Percentiles rank a stretch among this genome's conserved stretches.
Conservation (phyloP, 1,284 basidiomycete genomes). For the Boletus sp. region DNA sequence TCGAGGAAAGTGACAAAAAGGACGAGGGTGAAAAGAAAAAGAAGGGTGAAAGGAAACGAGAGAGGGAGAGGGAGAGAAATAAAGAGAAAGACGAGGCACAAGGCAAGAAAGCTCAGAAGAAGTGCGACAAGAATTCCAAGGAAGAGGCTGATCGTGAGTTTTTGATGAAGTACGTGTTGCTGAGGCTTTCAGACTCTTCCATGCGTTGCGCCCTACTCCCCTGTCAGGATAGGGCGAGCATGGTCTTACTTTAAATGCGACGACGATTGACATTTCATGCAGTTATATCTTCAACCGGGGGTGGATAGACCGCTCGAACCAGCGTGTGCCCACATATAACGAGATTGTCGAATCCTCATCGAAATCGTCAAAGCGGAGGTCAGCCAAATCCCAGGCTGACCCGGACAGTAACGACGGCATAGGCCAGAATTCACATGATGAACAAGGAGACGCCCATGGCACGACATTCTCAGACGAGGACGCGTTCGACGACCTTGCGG, state of each 20-base stretch:
- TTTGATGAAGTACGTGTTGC: slow-evolving; percentile 73
- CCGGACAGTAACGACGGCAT: slow-evolving; percentile 22
- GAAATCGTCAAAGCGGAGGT: slow-evolving; percentile 28
- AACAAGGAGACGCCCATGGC: slow-evolving; percentile 32
- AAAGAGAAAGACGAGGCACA: slow-evolving; percentile 30
- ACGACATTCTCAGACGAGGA: slow-evolving; percentile 42
- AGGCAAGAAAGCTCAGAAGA: slow-evolving; percentile 33
- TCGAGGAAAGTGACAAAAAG: slow-evolving; percentile 28
- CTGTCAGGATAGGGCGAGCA: not conserved
- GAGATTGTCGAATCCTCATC: slow-evolving; percentile 59
- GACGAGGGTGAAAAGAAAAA: slow-evolving; percentile 36
- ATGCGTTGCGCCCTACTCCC: not conserved
- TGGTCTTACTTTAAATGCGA: not conserved
- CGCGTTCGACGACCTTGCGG: slow-evolving; percentile 71
- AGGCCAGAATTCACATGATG: slow-evolving; percentile 26
- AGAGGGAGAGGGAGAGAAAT: slow-evolving; percentile 34
- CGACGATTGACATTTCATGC: slow-evolving; percentile 6
- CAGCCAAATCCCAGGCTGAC: slow-evolving; percentile 29
- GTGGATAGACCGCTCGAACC: slow-evolving; percentile 81
- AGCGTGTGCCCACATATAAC: slow-evolving; percentile 78
- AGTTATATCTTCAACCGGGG: slow-evolving; percentile 95
- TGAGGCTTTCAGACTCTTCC: not conserved
- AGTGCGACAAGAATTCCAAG: slow-evolving; percentile 41
- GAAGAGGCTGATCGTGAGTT: slow-evolving; percentile 80
- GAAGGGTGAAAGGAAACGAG: slow-evolving; percentile 31